Conservation (phyloP, 2,329 filamentous ascomycete genomes). For the Chalaropsis thielavioides region DNA sequence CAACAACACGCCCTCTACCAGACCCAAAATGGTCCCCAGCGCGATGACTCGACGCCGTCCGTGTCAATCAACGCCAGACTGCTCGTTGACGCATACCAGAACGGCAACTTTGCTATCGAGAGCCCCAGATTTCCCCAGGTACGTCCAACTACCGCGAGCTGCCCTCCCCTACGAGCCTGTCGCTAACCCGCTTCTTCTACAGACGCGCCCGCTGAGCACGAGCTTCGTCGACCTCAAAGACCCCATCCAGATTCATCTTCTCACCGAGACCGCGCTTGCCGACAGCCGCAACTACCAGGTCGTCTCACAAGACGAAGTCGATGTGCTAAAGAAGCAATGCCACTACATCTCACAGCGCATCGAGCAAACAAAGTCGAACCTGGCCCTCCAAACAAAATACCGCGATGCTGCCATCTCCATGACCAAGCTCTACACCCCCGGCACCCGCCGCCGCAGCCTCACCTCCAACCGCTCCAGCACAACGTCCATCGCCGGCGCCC, state of each 20-base stretch:
- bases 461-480: conserved; percentile 36
- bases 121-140: conserved; percentile 13
- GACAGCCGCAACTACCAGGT: conserved; percentile 80
- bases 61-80: conserved; percentile 11
- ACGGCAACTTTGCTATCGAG: conserved; percentile 11
- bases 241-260: conserved; percentile 71
- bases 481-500: conserved; percentile 29
- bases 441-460: conserved; percentile 37
- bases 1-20: background rate
- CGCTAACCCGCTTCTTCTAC: conserved; percentile 22
- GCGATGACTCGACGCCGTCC: background rate
- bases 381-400: conserved; percentile 83
- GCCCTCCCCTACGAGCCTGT: background rate
- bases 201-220: conserved; percentile 38
- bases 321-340: conserved; percentile 77
- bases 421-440: conserved; percentile 60
- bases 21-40: background rate
- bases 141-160: background rate
- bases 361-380: conserved; percentile 65
- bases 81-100: conserved; percentile 15
- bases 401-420: conserved; percentile 84
- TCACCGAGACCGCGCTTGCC: conserved; percentile 82
- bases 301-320: conserved; percentile 80
- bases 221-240: conserved; percentile 49
- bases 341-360: conserved; percentile 59